These are phyloP conservation scores for Guyanaporus albipodus DNA, from an alignment of 768 basidiomycete genomes.

Conservation along the genomic window DNA sequence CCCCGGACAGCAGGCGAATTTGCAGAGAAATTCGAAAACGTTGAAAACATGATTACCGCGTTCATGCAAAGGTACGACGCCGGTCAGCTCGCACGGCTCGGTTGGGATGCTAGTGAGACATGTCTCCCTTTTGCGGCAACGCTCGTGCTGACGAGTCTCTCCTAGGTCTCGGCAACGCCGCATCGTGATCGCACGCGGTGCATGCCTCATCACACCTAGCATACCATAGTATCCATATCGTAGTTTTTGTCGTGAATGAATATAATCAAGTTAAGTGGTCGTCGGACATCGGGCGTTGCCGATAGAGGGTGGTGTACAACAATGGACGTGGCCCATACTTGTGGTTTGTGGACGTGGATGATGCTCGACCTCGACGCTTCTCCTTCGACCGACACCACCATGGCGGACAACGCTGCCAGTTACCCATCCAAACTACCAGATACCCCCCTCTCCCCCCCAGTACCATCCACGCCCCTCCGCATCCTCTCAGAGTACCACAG, in stretches of 20 bases:
- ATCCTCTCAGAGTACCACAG: conserved; percentile 49
- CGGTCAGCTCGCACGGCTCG: conserved; percentile 21
- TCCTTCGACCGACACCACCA: conserved; percentile 13
- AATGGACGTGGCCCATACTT: too few relatives aligned
- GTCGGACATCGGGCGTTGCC: conserved; percentile 20
- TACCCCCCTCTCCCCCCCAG: background rate
- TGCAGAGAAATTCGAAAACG: conserved; percentile 8
- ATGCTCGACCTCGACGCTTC: conserved; percentile 12
- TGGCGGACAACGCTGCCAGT: conserved; percentile 10
- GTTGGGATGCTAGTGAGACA: conserved; percentile 27
- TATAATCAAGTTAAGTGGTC: conserved; percentile 2
- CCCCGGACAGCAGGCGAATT: conserved; percentile 26
- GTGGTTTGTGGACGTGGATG: background rate
- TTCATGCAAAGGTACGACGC: conserved; percentile 20
- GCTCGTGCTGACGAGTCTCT: conserved; percentile 2
- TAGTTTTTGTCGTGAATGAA: conserved; percentile 4
- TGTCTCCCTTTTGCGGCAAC: background rate
- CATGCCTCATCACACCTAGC: conserved; percentile 1
- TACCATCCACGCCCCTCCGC: conserved; percentile 17
- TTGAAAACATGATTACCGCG: conserved; percentile 17
- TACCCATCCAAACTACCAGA: conserved; percentile 9
- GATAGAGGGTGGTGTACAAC: conserved; percentile 18
- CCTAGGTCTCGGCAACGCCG: background rate
- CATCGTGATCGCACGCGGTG: conserved; percentile 2
- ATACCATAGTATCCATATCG: too few relatives aligned